Evolutionary conservation across 805 yeast species (phyloP), one percentile per base, ranked within the genome.

Genomic region (Yamadazyma tumulicola): DNA sequence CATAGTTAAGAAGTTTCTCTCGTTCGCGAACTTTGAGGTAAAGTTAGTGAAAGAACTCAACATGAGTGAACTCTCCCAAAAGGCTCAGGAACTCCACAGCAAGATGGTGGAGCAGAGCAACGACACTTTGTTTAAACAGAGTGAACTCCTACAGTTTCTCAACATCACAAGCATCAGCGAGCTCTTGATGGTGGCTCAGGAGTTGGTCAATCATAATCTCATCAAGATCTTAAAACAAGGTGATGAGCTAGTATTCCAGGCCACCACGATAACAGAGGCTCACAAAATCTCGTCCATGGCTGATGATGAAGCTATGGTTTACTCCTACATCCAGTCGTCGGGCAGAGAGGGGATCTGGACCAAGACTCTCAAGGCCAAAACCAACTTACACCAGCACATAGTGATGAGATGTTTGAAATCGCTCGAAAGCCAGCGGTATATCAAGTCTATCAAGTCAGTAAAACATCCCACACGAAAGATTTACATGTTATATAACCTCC

Each of bases 311-410:
- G 81, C 89, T 16, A 76, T 91, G 75, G 83, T 91, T 18, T 91
- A 91, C 55, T 81, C 93, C 1, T 82, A 88, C 51, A 91, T 91
- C 44, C 95, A 86, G 51, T 94, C 95, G 0, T 75, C 94, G 6
- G 95, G 93, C 4, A 71, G 97, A 57, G 97, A 89, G 60, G 97
- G 97, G 29, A 87, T 89, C 34, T 89, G 97, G 97, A 84, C 95
- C 9, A 87, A 86, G 61, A 85, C 95, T 6, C 77, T 89, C 47
- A 85, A 85, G 54, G 86, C 89, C 8, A 80, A 82, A 52, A 85
- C 96, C 10, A 88, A 88, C 50, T 63, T 89, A 41, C 96, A 89
- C 56, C 95, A 87, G 51, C 94, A 86, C 54, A 82, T 89, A n/a
- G 95, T 89, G 8, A 69, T 75, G 29, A 73, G 94, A 53, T 85